These are phyloP conservation scores for Mycena galopus DNA, from an alignment of 768 basidiomycete species.

Conservation along the genomic window DNA sequence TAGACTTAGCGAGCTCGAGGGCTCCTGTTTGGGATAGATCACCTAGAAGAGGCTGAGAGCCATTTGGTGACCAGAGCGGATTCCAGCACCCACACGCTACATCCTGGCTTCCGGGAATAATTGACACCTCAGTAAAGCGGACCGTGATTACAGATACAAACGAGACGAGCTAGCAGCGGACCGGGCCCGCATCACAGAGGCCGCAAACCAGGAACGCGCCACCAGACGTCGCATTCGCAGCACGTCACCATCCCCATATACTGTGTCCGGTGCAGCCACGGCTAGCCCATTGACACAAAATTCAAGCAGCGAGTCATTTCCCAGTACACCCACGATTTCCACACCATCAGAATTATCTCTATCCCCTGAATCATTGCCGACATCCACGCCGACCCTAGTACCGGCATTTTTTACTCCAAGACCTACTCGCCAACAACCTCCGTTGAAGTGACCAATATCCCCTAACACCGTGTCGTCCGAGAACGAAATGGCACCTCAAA, in stretches of 20 bases:
- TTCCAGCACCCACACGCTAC: background rate
- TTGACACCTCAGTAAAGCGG: background rate
- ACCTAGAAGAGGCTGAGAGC: background rate
- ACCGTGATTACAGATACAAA: background rate
- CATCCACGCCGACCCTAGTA: background rate
- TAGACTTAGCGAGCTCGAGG: background rate
- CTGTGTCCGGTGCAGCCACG: no score
- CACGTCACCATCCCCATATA: background rate
- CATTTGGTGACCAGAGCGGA: slow-evolving; percentile 20
- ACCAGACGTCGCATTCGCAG: background rate
- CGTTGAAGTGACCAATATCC: background rate
- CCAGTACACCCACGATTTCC: background rate
- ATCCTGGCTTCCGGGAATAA: slow-evolving; percentile 15
- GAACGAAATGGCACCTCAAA: slow-evolving; percentile 11
- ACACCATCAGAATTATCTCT: background rate
- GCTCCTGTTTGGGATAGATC: background rate
- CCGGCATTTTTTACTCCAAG: slow-evolving; percentile 2
- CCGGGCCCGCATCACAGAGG: background rate
- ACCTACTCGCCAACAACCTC: background rate
- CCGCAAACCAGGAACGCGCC: background rate
- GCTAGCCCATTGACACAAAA: no score
- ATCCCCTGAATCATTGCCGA: background rate
- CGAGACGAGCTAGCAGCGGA: background rate
- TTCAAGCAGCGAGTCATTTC: background rate
- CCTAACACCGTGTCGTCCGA: background rate